Base-by-base conservation (phyloP, 768 basidiomycete species). In the Collybia mongolica region DNA sequence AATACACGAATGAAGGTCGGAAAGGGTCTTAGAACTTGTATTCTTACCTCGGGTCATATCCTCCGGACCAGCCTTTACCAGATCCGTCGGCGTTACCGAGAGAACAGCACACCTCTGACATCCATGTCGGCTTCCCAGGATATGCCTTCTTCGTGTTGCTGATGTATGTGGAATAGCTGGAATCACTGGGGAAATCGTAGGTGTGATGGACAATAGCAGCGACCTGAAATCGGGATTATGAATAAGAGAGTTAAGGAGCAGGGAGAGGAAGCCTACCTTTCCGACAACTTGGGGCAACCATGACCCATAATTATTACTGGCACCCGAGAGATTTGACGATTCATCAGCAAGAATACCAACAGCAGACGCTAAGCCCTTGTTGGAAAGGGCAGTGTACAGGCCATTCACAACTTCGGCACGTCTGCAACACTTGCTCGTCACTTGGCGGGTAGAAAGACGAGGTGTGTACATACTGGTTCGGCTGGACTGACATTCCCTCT, bases 151-250 rank as follows among this genome's bases (percentile, higher is more conserved):
- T 64, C 11, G 64, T 63, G 19, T 51, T 65, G 36, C 54, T 64
- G 44, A 68, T 49, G 32, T 66, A 72, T 3, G 60, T 61, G 0
- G 58, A 54, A 43, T 73, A 73, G 49, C 60, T 64, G 5, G 64
- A 49, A 48, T 74, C 74, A n/a, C 59, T 65, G 2, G 72, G 70
- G 57, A 76, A 77, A 43, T 72, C 72, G 53, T 76, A 77, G n/a
- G 72, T 73, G 51, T 77, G 74, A 45, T 75, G 75, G 11, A 68
- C 68, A 22, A 76, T 54, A 11, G 68, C 73, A 8, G 66, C 65
- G 3, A 77, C 67, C 65, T 68, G 48, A 2, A 37, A 17, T 28
- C 24, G 2, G 15, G 39, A 36, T 18, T 17, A 15, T 19, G 36
- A 26, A 18, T 37, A 7, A 35, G 8, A 28, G 36, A 15, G n/a